phyloP scores from a whole-genome alignment of 176 grass and related monocot genomes.

The Cenchrus americanus region DNA sequence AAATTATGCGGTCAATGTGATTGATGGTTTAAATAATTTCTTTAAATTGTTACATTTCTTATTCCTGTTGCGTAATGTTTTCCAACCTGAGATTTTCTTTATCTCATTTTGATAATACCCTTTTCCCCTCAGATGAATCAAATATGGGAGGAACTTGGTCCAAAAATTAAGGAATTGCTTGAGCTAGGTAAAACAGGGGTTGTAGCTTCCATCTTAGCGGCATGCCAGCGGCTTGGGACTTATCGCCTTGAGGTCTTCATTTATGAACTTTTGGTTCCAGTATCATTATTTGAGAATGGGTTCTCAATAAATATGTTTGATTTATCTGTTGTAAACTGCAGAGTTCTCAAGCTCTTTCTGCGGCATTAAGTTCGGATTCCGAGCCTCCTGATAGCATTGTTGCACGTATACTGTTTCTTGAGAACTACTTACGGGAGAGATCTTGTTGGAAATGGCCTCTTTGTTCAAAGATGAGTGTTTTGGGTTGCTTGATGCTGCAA shows the following conservation, averaged over 20 bases:
- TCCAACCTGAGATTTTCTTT: constrained; percentile 6
- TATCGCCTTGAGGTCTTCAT: constrained; percentile 69
- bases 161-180: constrained; percentile 81
- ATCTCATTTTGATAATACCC: constrained; percentile 18
- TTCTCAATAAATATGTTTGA: constrained; percentile 32
- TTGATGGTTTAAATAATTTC: constrained; percentile 6
- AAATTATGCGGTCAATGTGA: constrained; percentile 16
- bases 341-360: constrained; percentile 75
- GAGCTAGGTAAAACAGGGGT: constrained; percentile 81
- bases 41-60: background rate
- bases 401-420: constrained; percentile 78
- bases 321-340: constrained; percentile 46
- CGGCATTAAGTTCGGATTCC: constrained; percentile 56
- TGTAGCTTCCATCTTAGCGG: constrained; percentile 80
- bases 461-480: constrained; percentile 74
- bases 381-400: constrained; percentile 62
- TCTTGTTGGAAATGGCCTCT: constrained; percentile 77
- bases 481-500: constrained; percentile 94
- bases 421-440: constrained; percentile 61
- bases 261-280: constrained; percentile 29
- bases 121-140: constrained; percentile 66
- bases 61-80: background rate
- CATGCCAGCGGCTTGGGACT: constrained; percentile 72
- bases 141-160: constrained; percentile 90
- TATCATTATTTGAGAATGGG: constrained; percentile 22